Percentiles rank a stretch among this genome's conserved stretches.
These are phyloP conservation scores for Camelina sativa DNA, from an alignment of 345 rosid genomes.

Conservation along the genomic window DNA sequence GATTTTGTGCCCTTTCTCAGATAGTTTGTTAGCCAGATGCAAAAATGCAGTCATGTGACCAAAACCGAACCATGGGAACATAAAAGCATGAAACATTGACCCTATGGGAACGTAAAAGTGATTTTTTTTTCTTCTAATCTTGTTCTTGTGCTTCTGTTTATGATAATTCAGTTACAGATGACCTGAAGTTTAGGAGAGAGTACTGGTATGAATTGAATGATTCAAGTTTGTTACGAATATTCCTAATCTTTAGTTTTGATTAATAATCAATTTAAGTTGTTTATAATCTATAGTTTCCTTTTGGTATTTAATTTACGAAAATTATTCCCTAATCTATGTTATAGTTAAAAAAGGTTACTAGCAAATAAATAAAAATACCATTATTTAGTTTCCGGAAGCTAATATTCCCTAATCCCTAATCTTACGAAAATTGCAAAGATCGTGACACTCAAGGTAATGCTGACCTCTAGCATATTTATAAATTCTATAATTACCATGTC, in stretches of 20 bases:
- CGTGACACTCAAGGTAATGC: background rate
- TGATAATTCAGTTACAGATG: background rate
- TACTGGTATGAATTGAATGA: slow-evolving; percentile 10
- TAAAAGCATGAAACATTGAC: slow-evolving; percentile 42
- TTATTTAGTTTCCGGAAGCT: background rate
- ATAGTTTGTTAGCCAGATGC: slow-evolving; percentile 59
- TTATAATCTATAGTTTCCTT: background rate
- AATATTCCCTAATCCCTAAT: background rate
- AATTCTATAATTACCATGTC: too few relatives aligned
- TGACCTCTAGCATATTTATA: too few relatives aligned
- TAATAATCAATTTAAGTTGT: background rate
- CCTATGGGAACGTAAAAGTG: too few relatives aligned
- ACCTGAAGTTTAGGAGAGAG: slow-evolving; percentile 36
- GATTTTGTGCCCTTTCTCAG: slow-evolving; percentile 49
- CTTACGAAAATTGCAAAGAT: slow-evolving; percentile 6
- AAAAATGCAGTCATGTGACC: slow-evolving; percentile 60
- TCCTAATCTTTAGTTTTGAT: background rate
- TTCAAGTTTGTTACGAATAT: slow-evolving; percentile 33
- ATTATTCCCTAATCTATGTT: background rate
- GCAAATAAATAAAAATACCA: background rate
- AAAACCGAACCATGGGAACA: slow-evolving; percentile 59
- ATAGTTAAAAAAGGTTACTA: background rate
- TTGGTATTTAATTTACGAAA: background rate
- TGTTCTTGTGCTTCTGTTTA: slow-evolving; percentile 12
- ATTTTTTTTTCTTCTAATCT: background rate